Evolutionary conservation across 2,329 filamentous ascomycete species (phyloP).

Genomic region (Fusarium transvaalense): DNA sequence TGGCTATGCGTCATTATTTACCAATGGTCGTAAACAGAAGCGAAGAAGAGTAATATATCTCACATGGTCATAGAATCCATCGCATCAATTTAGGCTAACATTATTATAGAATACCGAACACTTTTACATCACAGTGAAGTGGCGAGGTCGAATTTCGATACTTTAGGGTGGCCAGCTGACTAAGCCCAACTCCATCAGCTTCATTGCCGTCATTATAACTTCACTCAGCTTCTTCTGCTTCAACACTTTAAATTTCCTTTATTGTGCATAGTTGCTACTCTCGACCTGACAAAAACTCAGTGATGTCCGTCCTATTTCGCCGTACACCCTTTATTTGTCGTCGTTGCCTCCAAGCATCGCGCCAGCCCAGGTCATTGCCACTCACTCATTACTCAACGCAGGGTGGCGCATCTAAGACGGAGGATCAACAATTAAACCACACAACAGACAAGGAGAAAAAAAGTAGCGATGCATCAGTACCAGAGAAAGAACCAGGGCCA

Average conservation of each 20-base stretch:
- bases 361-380: conserved; percentile 7
- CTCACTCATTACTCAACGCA: conserved; percentile 39
- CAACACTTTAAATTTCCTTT: not conserved
- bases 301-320: conserved; percentile 15
- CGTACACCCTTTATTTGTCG: conserved; percentile 34
- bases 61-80: not conserved
- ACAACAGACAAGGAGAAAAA: not conserved
- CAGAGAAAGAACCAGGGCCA: conserved; percentile 53
- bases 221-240: not conserved
- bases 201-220: conserved; percentile 29
- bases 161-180: conserved; percentile 29
- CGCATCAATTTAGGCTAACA: not conserved
- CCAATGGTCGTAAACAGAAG: not conserved
- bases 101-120: not conserved
- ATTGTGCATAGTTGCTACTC: not conserved
- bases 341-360: conserved; percentile 36
- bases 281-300: not conserved
- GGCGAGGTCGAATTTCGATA: not conserved
- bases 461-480: not conserved
- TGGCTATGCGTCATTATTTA: not conserved
- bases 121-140: not conserved
- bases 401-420: conserved; percentile 9
- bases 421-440: conserved; percentile 8
- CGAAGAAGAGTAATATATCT: not conserved
- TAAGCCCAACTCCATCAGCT: conserved; percentile 23